Percentiles rank a stretch among this genome's conserved stretches.
phyloP scores from a whole-genome alignment of 331 rosid genomes.

The Telfairia occidentalis region DNA sequence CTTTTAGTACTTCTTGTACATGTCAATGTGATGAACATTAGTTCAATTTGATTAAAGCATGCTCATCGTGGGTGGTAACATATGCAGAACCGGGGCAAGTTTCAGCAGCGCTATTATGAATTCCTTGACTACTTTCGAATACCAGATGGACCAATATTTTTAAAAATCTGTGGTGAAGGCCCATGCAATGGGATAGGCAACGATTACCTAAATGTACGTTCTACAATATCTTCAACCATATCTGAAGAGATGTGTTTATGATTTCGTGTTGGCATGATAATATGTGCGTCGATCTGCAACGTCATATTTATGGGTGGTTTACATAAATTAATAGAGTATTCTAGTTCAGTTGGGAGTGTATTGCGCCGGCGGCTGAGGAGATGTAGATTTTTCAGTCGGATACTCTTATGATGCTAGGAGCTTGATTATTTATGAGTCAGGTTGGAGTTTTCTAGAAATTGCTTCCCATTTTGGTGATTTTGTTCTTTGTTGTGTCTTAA shows the following conservation, averaged over 20 bases:
- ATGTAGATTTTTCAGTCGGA: too few species aligned
- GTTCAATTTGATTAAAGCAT: background rate
- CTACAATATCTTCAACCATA: conserved; percentile 3
- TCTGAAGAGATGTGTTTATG: background rate
- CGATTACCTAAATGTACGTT: conserved; percentile 58
- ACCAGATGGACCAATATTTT: conserved; percentile 70
- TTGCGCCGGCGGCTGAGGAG: too few species aligned
- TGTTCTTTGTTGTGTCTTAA: background rate
- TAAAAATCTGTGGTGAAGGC: conserved; percentile 73
- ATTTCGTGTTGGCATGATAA: background rate
- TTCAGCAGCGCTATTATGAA: conserved; percentile 82
- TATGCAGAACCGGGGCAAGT: conserved; percentile 59
- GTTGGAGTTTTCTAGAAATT: background rate
- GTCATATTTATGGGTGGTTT: background rate
- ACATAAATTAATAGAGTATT: background rate
- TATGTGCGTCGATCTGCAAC: background rate
- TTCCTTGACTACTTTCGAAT: conserved; percentile 59
- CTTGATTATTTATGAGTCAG: background rate
- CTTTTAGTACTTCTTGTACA: background rate
- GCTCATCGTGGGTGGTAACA: conserved; percentile 8
- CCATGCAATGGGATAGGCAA: conserved; percentile 55
- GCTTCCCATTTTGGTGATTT: background rate
- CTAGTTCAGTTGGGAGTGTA: background rate
- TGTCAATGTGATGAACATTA: background rate
- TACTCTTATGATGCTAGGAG: background rate